Conservation (phyloP, 2,329 filamentous ascomycete genomes). For the Ascosphaera apis region DNA sequence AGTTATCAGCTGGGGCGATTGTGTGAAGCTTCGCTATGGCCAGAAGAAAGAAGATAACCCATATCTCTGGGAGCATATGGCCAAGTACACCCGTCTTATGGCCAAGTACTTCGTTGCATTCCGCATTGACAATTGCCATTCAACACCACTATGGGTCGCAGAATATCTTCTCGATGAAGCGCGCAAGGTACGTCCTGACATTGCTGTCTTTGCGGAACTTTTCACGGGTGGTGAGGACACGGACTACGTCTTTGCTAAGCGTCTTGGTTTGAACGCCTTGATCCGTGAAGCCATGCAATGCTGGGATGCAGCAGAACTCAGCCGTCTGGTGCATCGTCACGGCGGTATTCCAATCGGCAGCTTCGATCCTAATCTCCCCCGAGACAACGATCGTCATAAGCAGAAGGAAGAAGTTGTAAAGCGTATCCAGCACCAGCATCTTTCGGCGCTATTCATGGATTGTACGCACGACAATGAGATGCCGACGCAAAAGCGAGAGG, state of each 20-base stretch:
- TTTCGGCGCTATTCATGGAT: conserved; percentile 95
- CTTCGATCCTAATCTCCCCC: conserved; percentile 79
- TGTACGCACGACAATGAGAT: conserved; percentile 98
- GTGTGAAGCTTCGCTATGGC: conserved; percentile 89
- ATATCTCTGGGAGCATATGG: conserved; percentile 91
- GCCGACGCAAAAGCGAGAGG: conserved; percentile 83
- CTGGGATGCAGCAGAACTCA: conserved; percentile 85
- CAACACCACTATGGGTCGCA: conserved; percentile 79
- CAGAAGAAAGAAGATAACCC: conserved; percentile 60
- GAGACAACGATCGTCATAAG: conserved; percentile 31
- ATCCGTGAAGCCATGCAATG: conserved; percentile 98
- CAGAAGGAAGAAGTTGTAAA: conserved; percentile 39
- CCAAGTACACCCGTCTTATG: conserved; percentile 70
- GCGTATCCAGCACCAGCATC: conserved; percentile 63
- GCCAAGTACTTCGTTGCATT: conserved; percentile 90
- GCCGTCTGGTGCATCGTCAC: conserved; percentile 76
- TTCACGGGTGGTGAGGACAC: conserved; percentile 91
- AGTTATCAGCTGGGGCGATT: conserved; percentile 96
- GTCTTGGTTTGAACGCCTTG: conserved; percentile 69
- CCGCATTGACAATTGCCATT: conserved; percentile 95
- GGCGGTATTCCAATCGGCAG: conserved; percentile 88
- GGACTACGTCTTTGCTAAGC: conserved; percentile 88
- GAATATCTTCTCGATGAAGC: conserved; percentile 90
- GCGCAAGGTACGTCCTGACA: conserved; percentile 61
- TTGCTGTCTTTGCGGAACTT: conserved; percentile 83